Conservation (phyloP, 225 moss, liverwort and hornwort species). For the Pleurozium schreberi region DNA sequence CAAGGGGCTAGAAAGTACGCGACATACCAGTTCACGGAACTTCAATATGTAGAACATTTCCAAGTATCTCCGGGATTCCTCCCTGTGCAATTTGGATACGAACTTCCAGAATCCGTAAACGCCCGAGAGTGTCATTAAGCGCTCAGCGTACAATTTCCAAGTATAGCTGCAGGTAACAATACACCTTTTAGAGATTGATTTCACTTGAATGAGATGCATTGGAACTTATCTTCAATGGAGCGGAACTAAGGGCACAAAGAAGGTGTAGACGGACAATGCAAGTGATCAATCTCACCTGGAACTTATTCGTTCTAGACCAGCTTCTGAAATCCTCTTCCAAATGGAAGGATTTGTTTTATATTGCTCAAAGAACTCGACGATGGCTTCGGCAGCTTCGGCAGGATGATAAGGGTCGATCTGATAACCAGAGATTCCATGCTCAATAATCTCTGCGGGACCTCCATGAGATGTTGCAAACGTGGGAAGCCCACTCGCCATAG, state of each 20-base stretch:
- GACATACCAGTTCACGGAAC: conserved; percentile 52
- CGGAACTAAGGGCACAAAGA: background rate
- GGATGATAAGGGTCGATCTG: conserved; percentile 84
- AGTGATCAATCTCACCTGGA: conserved; percentile 23
- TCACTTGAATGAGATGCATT: background rate
- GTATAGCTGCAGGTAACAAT: conserved; percentile 34
- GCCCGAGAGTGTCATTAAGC: conserved; percentile 63
- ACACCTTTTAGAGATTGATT: background rate
- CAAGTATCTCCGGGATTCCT: conserved; percentile 56
- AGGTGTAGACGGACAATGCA: background rate
- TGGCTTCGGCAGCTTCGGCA: conserved; percentile 16
- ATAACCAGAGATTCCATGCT: conserved; percentile 57
- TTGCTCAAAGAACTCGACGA: conserved; percentile 56
- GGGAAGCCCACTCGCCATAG: conserved; percentile 80
- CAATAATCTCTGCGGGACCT: conserved; percentile 80
- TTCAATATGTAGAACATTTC: conserved; percentile 79
- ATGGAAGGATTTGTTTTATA: conserved; percentile 15
- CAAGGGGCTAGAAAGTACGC: background rate
- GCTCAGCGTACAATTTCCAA: conserved; percentile 67
- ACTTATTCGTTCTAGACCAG: conserved; percentile 57
- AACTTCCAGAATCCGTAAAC: conserved; percentile 83
- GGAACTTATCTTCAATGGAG: background rate
- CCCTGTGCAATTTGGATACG: conserved; percentile 59
- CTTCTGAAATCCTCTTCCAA: conserved; percentile 55
- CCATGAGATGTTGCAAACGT: conserved; percentile 73